A percentile compares a stretch with the other conserved stretches of the same genome.
phyloP scores from a whole-genome alignment of 2,329 filamentous ascomycete genomes.

The Penicillium sp. region DNA sequence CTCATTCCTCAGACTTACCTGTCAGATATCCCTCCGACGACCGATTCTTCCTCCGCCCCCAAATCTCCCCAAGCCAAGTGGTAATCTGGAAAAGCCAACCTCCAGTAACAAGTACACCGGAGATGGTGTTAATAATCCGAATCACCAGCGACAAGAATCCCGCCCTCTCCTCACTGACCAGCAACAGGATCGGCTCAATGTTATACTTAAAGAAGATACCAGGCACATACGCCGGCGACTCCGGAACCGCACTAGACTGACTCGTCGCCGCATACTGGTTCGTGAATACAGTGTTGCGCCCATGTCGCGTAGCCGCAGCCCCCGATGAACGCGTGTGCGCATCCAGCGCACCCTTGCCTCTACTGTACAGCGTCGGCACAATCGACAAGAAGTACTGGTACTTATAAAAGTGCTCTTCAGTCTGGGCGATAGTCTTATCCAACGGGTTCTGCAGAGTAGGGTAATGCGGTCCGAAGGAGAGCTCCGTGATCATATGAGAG shows the following conservation, averaged over 20 bases:
- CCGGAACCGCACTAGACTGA: slow-evolving; percentile 65
- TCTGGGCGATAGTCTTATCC: slow-evolving; percentile 80
- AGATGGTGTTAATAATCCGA: slow-evolving; percentile 84
- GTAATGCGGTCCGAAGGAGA: slow-evolving; percentile 97
- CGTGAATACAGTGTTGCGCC: slow-evolving; percentile 63
- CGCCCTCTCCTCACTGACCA: slow-evolving; percentile 77
- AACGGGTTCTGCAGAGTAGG: slow-evolving; percentile 90
- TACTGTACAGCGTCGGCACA: slow-evolving; percentile 89
- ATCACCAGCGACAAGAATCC: slow-evolving; percentile 73
- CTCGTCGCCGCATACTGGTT: slow-evolving; percentile 98
- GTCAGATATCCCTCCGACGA: slow-evolving; percentile 51
- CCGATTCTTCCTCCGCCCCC: slow-evolving; percentile 43
- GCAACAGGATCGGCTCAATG: slow-evolving; percentile 89
- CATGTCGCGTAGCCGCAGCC: slow-evolving; percentile 32
- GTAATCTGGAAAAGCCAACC: slow-evolving; percentile 88
- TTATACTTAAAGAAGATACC: slow-evolving; percentile 99
- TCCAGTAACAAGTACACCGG: slow-evolving; percentile 85
- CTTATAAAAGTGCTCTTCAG: slow-evolving; percentile 80
- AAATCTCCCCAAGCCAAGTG: slow-evolving; percentile 65
- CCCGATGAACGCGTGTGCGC: slow-evolving; percentile 39
- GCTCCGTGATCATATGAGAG: slow-evolving; percentile 90
- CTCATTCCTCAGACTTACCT: slow-evolving; percentile 39
- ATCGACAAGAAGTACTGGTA: slow-evolving; percentile 97
- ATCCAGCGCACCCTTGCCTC: slow-evolving; percentile 48
- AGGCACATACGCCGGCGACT: slow-evolving; percentile 64